phyloP scores from a whole-genome alignment of 2,329 filamentous ascomycete species.

The Rutstroemia sp. region DNA sequence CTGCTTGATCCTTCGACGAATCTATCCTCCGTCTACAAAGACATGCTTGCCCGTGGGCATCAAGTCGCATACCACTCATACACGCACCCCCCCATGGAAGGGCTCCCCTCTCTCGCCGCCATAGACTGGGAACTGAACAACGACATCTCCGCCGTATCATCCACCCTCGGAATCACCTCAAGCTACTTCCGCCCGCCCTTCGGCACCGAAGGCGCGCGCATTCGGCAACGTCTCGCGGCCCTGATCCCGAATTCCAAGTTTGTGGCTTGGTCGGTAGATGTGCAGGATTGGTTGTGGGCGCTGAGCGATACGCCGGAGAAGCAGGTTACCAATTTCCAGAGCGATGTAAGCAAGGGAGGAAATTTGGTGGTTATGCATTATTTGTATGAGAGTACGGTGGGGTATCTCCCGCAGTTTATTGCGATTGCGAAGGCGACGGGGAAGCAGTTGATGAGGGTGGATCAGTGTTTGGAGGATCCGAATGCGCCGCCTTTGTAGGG shows the following conservation, averaged over 20 bases:
- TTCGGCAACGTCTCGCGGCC: constrained; percentile 53
- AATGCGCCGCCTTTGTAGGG: constrained; percentile 40
- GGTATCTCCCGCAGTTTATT: constrained; percentile 58
- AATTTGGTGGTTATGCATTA: constrained; percentile 64
- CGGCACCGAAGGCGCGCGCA: constrained; percentile 59
- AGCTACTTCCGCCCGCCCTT: constrained; percentile 64
- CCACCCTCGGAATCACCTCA: constrained; percentile 32
- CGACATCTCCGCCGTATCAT: constrained; percentile 42
- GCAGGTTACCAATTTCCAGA: constrained; percentile 58
- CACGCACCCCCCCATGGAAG: constrained; percentile 62
- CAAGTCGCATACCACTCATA: constrained; percentile 63
- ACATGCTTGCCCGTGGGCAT: constrained; percentile 55
- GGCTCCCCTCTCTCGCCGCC: constrained; percentile 41
- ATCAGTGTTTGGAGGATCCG: constrained; percentile 59
- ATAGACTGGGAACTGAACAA: constrained; percentile 58
- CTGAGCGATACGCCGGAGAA: constrained; percentile 54
- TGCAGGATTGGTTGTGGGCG: constrained; percentile 66
- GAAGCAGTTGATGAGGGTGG: constrained; percentile 58
- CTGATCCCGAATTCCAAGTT: constrained; percentile 46
- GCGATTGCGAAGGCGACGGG: constrained; percentile 54
- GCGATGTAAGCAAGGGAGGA: constrained; percentile 54
- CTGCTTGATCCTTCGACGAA: constrained; percentile 52
- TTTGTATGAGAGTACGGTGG: constrained; percentile 55
- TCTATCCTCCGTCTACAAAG: constrained; percentile 54
- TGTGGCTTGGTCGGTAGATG: constrained; percentile 62